Percentiles rank a stretch among this genome's conserved stretches.
phyloP scores from a whole-genome alignment of 768 basidiomycete genomes.

The Lactarius trivialis region DNA sequence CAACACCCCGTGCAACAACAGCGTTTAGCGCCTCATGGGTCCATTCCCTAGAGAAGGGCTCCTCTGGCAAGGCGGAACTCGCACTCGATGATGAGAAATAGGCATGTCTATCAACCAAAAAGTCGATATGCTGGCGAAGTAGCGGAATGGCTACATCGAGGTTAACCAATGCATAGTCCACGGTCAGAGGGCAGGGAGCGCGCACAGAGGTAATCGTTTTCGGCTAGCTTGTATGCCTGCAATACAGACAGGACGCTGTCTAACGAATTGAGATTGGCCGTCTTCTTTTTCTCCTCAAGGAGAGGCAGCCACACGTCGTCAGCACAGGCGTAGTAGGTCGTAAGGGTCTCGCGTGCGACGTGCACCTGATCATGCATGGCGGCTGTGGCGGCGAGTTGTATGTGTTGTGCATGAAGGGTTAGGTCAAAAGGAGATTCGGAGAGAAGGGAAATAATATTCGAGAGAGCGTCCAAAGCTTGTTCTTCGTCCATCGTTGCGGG shows the following conservation, averaged over 20 bases:
- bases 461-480: conserved; percentile 57
- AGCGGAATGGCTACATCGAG: conserved; percentile 61
- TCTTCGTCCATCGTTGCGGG: conserved; percentile 46
- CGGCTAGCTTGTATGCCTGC: conserved; percentile 57
- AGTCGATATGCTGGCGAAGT: conserved; percentile 60
- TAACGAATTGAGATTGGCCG: conserved; percentile 44
- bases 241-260: conserved; percentile 51
- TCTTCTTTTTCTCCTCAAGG: conserved; percentile 46
- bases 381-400: conserved; percentile 50
- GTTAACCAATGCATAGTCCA: conserved; percentile 22
- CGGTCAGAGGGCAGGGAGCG: conserved; percentile 21
- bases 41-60: conserved; percentile 56
- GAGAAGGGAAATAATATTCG: conserved; percentile 51
- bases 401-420: conserved; percentile 60
- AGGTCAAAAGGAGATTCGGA: conserved; percentile 55
- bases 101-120: conserved; percentile 41
- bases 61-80: conserved; percentile 46
- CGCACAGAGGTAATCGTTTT: conserved; percentile 76
- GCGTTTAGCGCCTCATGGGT: conserved; percentile 48
- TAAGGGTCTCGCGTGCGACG: conserved; percentile 60
- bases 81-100: conserved; percentile 32
- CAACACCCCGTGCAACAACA: conserved; percentile 49
- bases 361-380: conserved; percentile 54
- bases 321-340: conserved; percentile 53
- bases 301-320: conserved; percentile 74